These are phyloP conservation scores for Ophiostoma triangulosporum DNA, from an alignment of 2,329 filamentous ascomycete species.

Conservation along the genomic window DNA sequence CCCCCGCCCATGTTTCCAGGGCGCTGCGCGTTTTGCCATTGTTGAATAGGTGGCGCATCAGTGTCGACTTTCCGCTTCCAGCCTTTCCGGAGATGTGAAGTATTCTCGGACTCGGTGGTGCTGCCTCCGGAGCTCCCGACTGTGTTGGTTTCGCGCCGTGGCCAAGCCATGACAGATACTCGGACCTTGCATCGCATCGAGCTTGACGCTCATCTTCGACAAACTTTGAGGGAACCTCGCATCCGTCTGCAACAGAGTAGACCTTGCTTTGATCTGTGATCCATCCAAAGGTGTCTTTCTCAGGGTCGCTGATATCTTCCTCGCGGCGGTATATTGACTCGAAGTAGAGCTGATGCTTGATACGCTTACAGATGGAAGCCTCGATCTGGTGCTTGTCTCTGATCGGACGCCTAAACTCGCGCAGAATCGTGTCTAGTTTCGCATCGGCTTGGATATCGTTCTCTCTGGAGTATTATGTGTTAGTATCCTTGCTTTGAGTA, in stretches of 20 bases:
- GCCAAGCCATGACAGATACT: background rate
- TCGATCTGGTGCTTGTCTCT: background rate
- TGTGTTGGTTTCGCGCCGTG: background rate
- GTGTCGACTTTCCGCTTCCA: background rate
- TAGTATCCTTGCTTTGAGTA: background rate
- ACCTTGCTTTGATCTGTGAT: background rate
- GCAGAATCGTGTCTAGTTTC: background rate
- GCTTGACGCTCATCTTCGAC: background rate
- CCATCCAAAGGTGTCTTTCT: background rate
- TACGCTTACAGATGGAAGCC: background rate
- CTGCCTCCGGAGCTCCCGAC: background rate
- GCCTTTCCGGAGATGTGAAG: background rate
- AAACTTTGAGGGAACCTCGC: background rate
- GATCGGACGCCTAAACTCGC: background rate
- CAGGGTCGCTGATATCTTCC: background rate
- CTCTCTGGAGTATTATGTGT: background rate
- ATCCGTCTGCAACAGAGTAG: background rate
- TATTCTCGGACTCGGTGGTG: background rate
- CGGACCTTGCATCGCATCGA: background rate
- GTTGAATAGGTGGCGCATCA: background rate
- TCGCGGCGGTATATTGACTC: background rate
- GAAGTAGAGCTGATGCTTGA: background rate
- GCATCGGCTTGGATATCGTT: background rate
- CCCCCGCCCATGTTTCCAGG: background rate
- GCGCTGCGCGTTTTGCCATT: background rate